phyloP scores from a whole-genome alignment of 805 yeast species.

The Pichia eremophila region DNA sequence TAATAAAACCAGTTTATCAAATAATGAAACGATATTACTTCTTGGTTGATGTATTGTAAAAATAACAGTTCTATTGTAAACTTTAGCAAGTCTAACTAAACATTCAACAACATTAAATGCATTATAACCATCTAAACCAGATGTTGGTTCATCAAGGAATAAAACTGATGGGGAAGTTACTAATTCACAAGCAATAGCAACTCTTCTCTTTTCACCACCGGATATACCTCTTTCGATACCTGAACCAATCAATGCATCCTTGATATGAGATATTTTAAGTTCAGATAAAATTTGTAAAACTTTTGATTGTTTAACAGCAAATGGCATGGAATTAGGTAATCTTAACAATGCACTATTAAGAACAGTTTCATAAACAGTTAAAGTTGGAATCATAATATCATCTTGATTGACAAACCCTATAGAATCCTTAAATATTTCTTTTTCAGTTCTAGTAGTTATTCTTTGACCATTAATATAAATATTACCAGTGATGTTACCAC shows the following conservation, averaged over 20 bases:
- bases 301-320: slow-evolving; percentile 60
- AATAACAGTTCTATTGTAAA: slow-evolving; percentile 77
- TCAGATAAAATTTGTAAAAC: slow-evolving; percentile 82
- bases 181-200: slow-evolving; percentile 86
- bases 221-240: slow-evolving; percentile 87
- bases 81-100: slow-evolving; percentile 67
- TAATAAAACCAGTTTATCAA: slow-evolving; percentile 71
- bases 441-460: slow-evolving; percentile 19
- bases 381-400: slow-evolving; percentile 79
- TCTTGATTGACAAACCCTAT: slow-evolving; percentile 97
- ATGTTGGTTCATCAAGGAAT: slow-evolving; percentile 87
- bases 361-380: slow-evolving; percentile 94
- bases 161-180: slow-evolving; percentile 82
- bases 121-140: slow-evolving; percentile 90
- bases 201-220: slow-evolving; percentile 88
- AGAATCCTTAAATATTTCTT: slow-evolving; percentile 47
- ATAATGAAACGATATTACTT: slow-evolving; percentile 85
- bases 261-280: slow-evolving; percentile 71
- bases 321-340: slow-evolving; percentile 73
- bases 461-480: slow-evolving; percentile 68
- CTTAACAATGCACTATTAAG: slow-evolving; percentile 83
- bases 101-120: slow-evolving; percentile 87
- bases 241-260: slow-evolving; percentile 80
- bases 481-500: slow-evolving; percentile 59
- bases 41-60: slow-evolving; percentile 97